Percentiles rank a stretch among this genome's conserved stretches.
Evolutionary conservation across 495 filamentous ascomycete genomes (phyloP).

Genomic region (Penicillium malachiteum): DNA sequence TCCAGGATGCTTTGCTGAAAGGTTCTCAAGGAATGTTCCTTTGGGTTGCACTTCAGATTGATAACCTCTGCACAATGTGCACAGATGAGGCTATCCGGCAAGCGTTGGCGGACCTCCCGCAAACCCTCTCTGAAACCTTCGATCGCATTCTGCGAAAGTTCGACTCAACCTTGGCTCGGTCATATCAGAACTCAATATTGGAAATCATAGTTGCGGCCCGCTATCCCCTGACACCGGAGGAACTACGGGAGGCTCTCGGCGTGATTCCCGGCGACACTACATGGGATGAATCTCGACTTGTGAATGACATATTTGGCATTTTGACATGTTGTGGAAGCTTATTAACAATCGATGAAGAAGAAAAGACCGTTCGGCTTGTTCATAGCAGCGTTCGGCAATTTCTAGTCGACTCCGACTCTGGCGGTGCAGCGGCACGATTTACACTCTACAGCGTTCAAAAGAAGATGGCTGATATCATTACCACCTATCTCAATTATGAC

Average conservation of each 20-base stretch:
- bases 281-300: conserved; percentile 35
- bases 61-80: conserved; percentile 34
- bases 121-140: conserved; percentile 27
- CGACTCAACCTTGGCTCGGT: conserved; percentile 23
- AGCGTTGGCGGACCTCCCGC: conserved; percentile 38
- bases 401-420: conserved; percentile 20
- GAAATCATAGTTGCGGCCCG: conserved; percentile 24
- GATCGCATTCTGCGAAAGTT: conserved; percentile 36
- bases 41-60: conserved; percentile 47
- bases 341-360: conserved; percentile 44
- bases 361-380: conserved; percentile 34
- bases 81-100: conserved; percentile 42
- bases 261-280: conserved; percentile 32
- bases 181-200: conserved; percentile 7
- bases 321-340: conserved; percentile 42
- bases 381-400: conserved; percentile 47
- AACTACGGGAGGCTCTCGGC: conserved; percentile 44
- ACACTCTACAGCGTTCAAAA: conserved; percentile 20
- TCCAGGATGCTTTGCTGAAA: conserved; percentile 11
- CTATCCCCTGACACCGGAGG: conserved; percentile 35
- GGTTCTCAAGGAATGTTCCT: conserved; percentile 42
- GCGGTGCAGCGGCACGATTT: not conserved
- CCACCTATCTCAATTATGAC: conserved; percentile 44
- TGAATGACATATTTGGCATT: conserved; percentile 36
- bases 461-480: conserved; percentile 32